Base-by-base conservation (phyloP, 345 rosid species). In the Isatis tinctoria region DNA sequence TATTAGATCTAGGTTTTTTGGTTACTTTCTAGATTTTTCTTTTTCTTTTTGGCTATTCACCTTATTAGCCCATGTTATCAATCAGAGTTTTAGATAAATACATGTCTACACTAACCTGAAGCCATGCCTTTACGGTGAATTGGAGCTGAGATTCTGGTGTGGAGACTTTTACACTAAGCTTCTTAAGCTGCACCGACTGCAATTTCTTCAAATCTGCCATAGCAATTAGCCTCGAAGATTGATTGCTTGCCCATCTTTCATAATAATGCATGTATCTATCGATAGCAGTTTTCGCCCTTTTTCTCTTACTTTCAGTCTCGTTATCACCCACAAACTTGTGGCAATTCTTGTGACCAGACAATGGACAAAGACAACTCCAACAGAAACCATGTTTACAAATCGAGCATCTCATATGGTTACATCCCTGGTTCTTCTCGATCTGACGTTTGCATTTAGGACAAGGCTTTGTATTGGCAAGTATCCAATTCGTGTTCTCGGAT, bases 271-370 rank as follows among this genome's bases (percentile, higher is more conserved):
- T 10, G 59, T 76, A 76, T 27, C 41, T 43, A 14, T 61, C 33
- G 3, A 33, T n/a, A 0, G 65, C 51, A 0, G 8, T 3, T 63
- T 69, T 69, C n/a, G 64, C 75, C 58, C 1, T 35, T 3, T 1
- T 2, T 43, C 71, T 52, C 64, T 20, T 76, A 8, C 0, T 1
- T 13, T 69, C 63, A 24, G 0, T 6, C 20, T 28, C 53, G 24
- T 13, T 9, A 36, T 1, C 90, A 54, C 84, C 81, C 75, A 85
- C 85, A 53, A 24, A 69, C 20, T 0, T 28, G 39, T 76, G 6
- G 47, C 79, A 76, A 20, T 24, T 7, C 3, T 0, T 1, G 39
- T 52, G 69, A 9, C 0, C 32, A 28, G 0, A 3, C 32, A 28
- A 28, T 0, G 0, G 7, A 53, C 44, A 0, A 48, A 76, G 65